phyloP scores from a whole-genome alignment of 2,329 filamentous ascomycete species.

The Boeremia exigua region DNA sequence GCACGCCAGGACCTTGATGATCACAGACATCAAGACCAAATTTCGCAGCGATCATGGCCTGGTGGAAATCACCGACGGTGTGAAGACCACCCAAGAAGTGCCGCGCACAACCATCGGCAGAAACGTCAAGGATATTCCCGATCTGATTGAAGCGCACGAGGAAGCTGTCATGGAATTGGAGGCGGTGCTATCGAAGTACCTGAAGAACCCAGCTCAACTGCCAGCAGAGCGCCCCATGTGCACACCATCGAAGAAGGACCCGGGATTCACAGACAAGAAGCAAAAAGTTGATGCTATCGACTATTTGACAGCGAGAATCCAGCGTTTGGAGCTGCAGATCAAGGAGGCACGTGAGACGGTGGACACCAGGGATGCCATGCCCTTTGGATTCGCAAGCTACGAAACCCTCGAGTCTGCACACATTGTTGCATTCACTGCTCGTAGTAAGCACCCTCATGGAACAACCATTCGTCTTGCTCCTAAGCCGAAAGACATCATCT shows the following conservation, averaged over 20 bases:
- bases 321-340: constrained; percentile 80
- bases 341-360: constrained; percentile 80
- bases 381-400: constrained; percentile 95
- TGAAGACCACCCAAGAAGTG: constrained; percentile 78
- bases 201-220: constrained; percentile 83
- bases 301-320: constrained; percentile 85
- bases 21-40: constrained; percentile 84
- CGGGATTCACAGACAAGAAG: constrained; percentile 64
- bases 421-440: constrained; percentile 79
- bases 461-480: constrained; percentile 81
- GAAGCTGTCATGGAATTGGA: constrained; percentile 82
- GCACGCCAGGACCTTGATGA: constrained; percentile 71
- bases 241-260: constrained; percentile 78
- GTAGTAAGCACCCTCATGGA: constrained; percentile 80
- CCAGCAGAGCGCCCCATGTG: constrained; percentile 79
- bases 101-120: constrained; percentile 83
- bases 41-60: constrained; percentile 85
- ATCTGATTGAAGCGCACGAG: constrained; percentile 83
- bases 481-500: constrained; percentile 89
- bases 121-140: constrained; percentile 88
- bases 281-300: constrained; percentile 93
- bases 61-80: constrained; percentile 77
- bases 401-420: constrained; percentile 88
- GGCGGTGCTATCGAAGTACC: constrained; percentile 82
- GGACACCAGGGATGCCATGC: constrained; percentile 85